Evolutionary conservation across 2,329 filamentous ascomycete species (phyloP).

Genomic region (Colletotrichum cuscutae): DNA sequence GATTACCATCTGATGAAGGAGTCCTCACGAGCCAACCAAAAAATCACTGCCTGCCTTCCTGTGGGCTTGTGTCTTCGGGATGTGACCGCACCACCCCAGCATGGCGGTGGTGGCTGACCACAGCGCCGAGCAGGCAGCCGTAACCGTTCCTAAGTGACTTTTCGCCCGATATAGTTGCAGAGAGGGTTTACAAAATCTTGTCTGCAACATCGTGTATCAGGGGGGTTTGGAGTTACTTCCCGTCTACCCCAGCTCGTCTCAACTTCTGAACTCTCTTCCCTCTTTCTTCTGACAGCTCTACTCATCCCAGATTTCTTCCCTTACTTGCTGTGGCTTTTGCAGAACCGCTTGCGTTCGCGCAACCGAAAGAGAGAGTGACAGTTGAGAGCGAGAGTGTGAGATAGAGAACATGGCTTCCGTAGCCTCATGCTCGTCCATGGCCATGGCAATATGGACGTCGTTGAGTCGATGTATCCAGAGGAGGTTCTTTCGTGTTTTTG

Average conservation of each 20-base stretch:
- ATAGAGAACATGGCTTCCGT: constrained; percentile 17
- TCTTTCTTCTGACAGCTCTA: constrained; percentile 16
- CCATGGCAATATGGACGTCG: constrained; percentile 9
- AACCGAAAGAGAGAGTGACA: not conserved
- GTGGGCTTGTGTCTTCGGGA: not conserved
- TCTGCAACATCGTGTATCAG: constrained; percentile 7
- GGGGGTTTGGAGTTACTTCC: constrained; percentile 4
- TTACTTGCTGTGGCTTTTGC: not conserved
- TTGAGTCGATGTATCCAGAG: constrained; percentile 17
- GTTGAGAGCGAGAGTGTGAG: not conserved
- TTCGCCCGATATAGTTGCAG: not conserved
- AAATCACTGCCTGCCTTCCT: not conserved
- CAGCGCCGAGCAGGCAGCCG: not conserved
- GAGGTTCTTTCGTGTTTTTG: constrained; percentile 18
- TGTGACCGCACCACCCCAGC: not conserved
- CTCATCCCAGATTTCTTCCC: not conserved
- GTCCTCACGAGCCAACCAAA: not conserved
- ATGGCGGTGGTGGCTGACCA: not conserved
- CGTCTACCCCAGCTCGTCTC: constrained; percentile 20
- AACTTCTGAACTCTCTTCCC: constrained; percentile 21
- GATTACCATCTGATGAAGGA: not conserved
- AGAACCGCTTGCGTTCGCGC: not conserved
- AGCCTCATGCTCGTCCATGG: constrained; percentile 4
- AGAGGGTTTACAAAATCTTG: not conserved
- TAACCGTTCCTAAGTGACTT: not conserved